Evolutionary conservation across 164 flowering plant species (phyloP).

Genomic region (Umbellularia californica): DNA sequence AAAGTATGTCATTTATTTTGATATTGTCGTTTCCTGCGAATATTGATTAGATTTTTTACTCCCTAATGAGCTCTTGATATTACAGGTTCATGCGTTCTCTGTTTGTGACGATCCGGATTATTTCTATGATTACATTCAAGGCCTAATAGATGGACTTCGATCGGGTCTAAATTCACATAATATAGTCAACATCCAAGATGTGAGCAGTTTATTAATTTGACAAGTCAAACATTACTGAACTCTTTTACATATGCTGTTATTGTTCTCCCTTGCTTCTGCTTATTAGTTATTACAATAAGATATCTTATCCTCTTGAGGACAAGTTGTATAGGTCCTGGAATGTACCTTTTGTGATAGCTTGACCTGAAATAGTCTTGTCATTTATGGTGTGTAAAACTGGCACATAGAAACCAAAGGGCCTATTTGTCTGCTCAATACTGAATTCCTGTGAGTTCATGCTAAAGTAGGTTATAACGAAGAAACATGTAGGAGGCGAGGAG

Average conservation of each 20-base stretch:
- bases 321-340: neutral
- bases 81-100: conserved; percentile 80
- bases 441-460: too few species aligned
- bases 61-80: neutral
- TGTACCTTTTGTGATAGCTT: neutral
- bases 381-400: neutral
- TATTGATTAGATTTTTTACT: neutral
- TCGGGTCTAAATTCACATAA: conserved; percentile 69
- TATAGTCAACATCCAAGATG: conserved; percentile 66
- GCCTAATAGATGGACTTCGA: conserved; percentile 75
- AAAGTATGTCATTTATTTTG: conserved; percentile 45
- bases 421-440: too few species aligned
- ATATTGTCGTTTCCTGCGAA: neutral
- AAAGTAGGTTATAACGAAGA: too few species aligned
- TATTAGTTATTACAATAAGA: neutral
- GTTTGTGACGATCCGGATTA: conserved; percentile 93
- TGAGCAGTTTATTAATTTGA: conserved; percentile 28
- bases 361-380: neutral
- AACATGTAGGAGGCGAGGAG: too few species aligned
- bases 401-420: neutral
- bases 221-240: neutral
- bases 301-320: neutral
- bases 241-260: neutral
- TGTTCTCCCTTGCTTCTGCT: neutral
- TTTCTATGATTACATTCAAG: conserved; percentile 74